A percentile compares a stretch with the other conserved stretches of the same genome.
These are phyloP conservation scores for Aurifilum marmelostoma DNA, from an alignment of 2,329 filamentous ascomycete genomes.

Conservation along the genomic window DNA sequence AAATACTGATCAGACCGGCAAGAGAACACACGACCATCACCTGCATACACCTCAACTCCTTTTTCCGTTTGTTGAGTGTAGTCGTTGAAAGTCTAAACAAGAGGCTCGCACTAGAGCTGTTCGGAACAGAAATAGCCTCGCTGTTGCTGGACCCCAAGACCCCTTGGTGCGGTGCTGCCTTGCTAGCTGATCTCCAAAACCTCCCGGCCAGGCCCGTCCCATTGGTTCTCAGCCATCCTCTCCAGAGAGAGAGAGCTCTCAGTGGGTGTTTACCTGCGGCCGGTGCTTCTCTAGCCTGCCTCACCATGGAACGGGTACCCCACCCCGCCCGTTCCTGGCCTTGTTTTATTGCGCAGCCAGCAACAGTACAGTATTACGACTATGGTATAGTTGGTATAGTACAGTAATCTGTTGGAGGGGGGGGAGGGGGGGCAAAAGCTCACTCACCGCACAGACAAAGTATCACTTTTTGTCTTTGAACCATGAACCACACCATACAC, in stretches of 20 bases:
- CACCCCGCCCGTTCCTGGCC: neutral
- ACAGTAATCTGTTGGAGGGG: no score
- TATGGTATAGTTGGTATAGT: no score
- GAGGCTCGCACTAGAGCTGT: neutral
- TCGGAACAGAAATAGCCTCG: neutral
- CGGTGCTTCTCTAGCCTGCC: constrained; percentile 8
- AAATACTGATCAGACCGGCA: no score
- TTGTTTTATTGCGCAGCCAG: neutral
- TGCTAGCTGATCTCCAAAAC: constrained; percentile 4
- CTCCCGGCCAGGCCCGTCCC: neutral
- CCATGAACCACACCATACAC: no score
- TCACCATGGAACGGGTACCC: constrained; percentile 3
- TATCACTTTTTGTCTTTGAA: no score
- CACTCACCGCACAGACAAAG: no score
- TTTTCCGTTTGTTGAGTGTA: neutral
- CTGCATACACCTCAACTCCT: no score
- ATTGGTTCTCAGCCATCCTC: neutral
- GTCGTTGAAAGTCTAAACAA: neutral
- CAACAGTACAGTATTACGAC: neutral
- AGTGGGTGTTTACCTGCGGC: neutral
- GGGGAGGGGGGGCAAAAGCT: neutral
- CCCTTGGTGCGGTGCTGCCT: no score
- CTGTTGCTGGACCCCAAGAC: neutral
- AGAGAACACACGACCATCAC: neutral
- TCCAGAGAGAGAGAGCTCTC: neutral